Evolutionary conservation across 2,329 filamentous ascomycete genomes (phyloP), one percentile per base, ranked within the genome.

Genomic region (Penicillium paneum): DNA sequence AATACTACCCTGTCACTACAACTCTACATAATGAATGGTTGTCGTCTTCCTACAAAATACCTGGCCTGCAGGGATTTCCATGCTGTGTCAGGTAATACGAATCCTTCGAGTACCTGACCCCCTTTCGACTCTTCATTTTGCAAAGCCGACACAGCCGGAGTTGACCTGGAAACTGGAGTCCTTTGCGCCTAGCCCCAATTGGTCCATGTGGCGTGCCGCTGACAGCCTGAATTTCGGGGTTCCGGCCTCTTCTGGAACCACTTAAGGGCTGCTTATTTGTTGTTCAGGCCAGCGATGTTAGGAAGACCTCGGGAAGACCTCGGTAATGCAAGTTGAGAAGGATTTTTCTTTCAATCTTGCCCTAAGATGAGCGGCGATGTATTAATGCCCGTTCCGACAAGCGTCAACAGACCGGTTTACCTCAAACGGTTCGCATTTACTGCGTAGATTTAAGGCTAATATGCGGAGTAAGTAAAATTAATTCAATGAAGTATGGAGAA

Each of bases 141-240:
- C 19, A 17, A 35, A 49, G 36, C 50, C 50, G 36, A 36, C 36
- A 36, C 17, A 53, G 29, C 50, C 50, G 50, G 29, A 48, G 13
- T 21, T 12, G 36, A 10, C 44, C 29, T 49, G 17, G 49, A 42
- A 47, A 39, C 39, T 28, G 49, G 24, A 46, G 19, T 21, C 24
- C 11, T 12, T 45, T 17, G 10, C 17, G 41, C 34, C 44, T 53
- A 53, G 13, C 6, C 50, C 44, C 8, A 48, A 29, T 53, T 3
- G 3, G 44, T 21, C n/a, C 24, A 49, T 24, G 35, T 41, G 50
- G 50, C 50, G 50, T 46, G 21, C 26, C 40, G 13, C 19, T 46
- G 41, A 13, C 49, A 51, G 32, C 26, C 39, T 36, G 11, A 4
- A 15, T 29, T 32, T 34, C 42, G 49, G 49, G 35, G 11, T 8